Percentiles rank a stretch among this genome's conserved stretches.
These are phyloP conservation scores for Mortierella sp. DNA, from an alignment of 371 early-diverging fungal species.

Conservation along the genomic window DNA sequence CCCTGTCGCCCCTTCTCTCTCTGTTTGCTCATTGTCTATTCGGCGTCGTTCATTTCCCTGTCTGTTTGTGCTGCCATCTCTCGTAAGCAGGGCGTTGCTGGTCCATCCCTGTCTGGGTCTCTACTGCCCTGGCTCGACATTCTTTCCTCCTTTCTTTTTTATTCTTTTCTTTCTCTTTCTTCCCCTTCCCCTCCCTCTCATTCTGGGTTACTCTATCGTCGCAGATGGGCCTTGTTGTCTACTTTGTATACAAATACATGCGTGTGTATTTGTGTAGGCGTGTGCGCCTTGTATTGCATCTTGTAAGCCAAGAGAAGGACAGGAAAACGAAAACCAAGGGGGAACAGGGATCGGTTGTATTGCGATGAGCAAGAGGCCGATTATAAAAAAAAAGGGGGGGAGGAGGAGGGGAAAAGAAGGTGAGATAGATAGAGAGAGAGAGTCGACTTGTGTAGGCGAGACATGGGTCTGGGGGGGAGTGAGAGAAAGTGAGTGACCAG, in stretches of 20 bases:
- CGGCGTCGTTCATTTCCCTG: no score
- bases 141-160: neutral
- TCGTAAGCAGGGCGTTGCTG: no score
- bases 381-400: conserved; percentile 1
- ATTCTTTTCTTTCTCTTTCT: neutral
- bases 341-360: neutral
- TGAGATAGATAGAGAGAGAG: no score
- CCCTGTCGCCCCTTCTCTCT: no score
- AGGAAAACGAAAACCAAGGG: neutral
- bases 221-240: neutral
- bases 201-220: no score
- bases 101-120: no score
- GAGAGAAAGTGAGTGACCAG: neutral
- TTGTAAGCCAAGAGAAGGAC: neutral
- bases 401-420: neutral
- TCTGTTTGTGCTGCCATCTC: no score
- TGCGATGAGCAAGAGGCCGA: neutral
- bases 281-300: no score
- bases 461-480: neutral
- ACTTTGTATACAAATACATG: no score
- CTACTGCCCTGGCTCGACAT: neutral
- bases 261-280: no score
- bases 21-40: no score
- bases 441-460: no score
- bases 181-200: neutral